Evolutionary conservation across 2,329 filamentous ascomycete species (phyloP), one percentile per base, ranked within the genome.

Genomic region (Apiospora kogelbergensis): DNA sequence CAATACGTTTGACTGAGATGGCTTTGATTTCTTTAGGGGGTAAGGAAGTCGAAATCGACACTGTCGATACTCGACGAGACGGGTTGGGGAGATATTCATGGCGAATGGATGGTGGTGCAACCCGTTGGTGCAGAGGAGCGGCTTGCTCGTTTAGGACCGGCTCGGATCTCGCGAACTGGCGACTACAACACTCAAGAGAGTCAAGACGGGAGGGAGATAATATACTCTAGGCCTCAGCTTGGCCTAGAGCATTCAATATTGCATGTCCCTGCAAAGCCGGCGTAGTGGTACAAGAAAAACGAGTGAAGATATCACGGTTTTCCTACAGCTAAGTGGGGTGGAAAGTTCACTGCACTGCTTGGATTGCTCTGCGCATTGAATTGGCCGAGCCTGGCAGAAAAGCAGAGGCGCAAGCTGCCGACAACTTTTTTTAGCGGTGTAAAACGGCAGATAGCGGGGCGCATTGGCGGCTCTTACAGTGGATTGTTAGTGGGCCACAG

Each of bases 1-100:
- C 92, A 75, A 99, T 97, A 81, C 91, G 90, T 84, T 96, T 96
- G 74, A 98, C 96, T 10, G 96, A 99, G 75, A 98, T 90, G 71
- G 90, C 88, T 79, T 91, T 90, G 78, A 99, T 94, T 80, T 99
- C 95, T 70, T 91, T 86, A 66, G 90, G 86, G 86, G 24, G 92
- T 90, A 74, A 98, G 89, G 78, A 97, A 93, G 63, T 90, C 91
- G 81, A 99, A 99, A 79, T 97, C 93, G 77, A 99, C 93, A 78
- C 91, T 91, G 79, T 91, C 89, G 77, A 99, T 92, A 78, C 90
- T 86, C 77, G 94, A 97, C 73, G 92, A 87, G 72, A 97, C 88
- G 60, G 96, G 95, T 78, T 95, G 93, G 71, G 71, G 92, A 89
- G 76, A 91, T 89, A 79, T 92, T 92, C 90, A 91, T 91, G 73